A percentile compares a stretch with the other conserved stretches of the same genome.
Conservation (phyloP, 352 stramenopile species). For the Phytophthora podocarpi region DNA sequence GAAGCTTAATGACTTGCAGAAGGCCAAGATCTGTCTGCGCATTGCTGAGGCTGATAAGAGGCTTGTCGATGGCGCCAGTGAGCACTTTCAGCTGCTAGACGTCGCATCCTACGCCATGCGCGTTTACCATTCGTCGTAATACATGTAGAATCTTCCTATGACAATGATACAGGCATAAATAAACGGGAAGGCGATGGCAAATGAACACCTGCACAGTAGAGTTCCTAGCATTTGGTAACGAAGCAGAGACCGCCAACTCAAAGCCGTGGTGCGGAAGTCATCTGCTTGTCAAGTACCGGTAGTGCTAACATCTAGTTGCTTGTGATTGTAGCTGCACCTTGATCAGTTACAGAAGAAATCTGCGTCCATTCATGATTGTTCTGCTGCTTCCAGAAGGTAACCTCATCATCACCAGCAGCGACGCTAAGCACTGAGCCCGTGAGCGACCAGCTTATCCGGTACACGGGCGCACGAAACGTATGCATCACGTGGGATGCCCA, state of each 20-base stretch:
- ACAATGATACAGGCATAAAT: conserved; percentile 19
- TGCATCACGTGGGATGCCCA: conserved; percentile 72
- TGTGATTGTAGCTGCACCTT: conserved; percentile 46
- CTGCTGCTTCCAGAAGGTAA: conserved; percentile 84
- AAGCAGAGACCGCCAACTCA: background rate
- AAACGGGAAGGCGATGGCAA: conserved; percentile 7
- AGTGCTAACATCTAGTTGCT: conserved; percentile 25
- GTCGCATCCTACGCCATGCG: conserved; percentile 90
- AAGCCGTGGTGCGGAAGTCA: background rate
- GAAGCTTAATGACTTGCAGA: conserved; percentile 89
- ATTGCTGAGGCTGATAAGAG: conserved; percentile 96
- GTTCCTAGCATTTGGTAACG: conserved; percentile 15
- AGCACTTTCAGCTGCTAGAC: conserved; percentile 96
- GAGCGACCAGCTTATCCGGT: conserved; percentile 86
- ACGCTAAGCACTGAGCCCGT: conserved; percentile 71
- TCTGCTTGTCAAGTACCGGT: background rate
- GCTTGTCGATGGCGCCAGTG: conserved; percentile 96
- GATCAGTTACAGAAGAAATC: conserved; percentile 76
- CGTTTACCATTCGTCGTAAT: conserved; percentile 53
- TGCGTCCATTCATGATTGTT: conserved; percentile 68
- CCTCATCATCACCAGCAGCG: conserved; percentile 67
- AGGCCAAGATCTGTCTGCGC: conserved; percentile 93
- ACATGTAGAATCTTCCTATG: conserved; percentile 7
- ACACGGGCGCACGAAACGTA: conserved; percentile 74
- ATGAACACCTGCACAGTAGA: conserved; percentile 10